Percentiles rank a stretch among this genome's conserved stretches.
phyloP scores from a whole-genome alignment of 108 stramenopile species.

The Cyclotella kingstonii region DNA sequence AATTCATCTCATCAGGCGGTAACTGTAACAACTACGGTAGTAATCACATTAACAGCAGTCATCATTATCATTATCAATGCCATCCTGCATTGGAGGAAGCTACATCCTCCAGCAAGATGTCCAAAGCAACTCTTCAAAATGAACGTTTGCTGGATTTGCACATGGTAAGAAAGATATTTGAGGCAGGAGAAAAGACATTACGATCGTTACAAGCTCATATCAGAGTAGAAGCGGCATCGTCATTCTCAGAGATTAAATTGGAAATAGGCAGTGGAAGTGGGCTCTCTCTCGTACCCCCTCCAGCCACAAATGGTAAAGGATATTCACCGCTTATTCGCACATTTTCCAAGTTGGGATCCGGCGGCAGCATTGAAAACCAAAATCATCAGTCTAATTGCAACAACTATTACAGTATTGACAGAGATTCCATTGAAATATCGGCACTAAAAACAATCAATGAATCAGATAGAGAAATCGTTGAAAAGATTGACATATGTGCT shows the following conservation, averaged over 20 bases:
- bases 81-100: constrained; percentile 31
- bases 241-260: neutral
- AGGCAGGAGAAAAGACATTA: constrained; percentile 23
- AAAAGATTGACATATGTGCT: constrained; percentile 30
- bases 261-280: neutral
- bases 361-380: neutral
- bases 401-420: neutral
- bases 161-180: constrained; percentile 26
- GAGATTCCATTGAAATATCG: neutral
- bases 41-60: neutral
- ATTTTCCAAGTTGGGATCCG: neutral
- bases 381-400: neutral
- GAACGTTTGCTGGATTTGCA: constrained; percentile 28
- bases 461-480: constrained; percentile 6
- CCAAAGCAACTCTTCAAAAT: constrained; percentile 23
- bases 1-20: neutral
- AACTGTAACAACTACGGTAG: neutral
- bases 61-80: neutral
- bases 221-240: neutral
- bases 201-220: constrained; percentile 8
- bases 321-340: neutral
- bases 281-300: too few species aligned
- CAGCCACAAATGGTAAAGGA: too few species aligned
- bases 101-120: neutral
- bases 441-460: neutral